These are phyloP conservation scores for Petasospora fabianii DNA, from an alignment of 1,139 yeast species.

Conservation along the genomic window DNA sequence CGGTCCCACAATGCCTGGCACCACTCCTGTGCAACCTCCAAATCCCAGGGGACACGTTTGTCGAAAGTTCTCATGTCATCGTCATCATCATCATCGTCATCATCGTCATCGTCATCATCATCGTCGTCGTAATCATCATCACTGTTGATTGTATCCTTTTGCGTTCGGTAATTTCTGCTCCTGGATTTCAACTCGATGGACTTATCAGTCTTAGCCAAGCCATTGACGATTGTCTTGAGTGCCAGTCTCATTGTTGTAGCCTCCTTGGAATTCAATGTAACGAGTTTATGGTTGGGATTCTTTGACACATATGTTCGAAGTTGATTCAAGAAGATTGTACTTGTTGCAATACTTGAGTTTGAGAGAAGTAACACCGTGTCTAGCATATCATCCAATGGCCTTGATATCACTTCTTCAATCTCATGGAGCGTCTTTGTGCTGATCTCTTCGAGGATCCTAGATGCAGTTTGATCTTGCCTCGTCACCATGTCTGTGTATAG, in stretches of 20 bases:
- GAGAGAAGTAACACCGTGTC: conserved; percentile 45
- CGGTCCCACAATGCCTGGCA: conserved; percentile 12
- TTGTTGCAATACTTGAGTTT: conserved; percentile 58
- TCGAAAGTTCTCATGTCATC: conserved; percentile 19
- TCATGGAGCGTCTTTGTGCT: conserved; percentile 14
- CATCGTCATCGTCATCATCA: conserved; percentile 17
- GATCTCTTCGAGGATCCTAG: conserved; percentile 19
- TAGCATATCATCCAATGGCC: conserved; percentile 6
- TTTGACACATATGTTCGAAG: conserved; percentile 34
- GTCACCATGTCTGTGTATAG: conserved; percentile 35
- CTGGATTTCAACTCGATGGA: no score
- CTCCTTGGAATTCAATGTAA: conserved; percentile 40
- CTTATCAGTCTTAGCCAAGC: conserved; percentile 9
- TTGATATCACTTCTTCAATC: conserved; percentile 9
- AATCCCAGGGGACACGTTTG: conserved; percentile 26
- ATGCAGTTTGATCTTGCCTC: conserved; percentile 11
- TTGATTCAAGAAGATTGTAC: conserved; percentile 44
- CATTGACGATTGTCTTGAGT: conserved; percentile 36
- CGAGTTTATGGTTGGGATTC: conserved; percentile 31
- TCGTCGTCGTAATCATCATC: no score
- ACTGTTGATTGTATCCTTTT: no score
- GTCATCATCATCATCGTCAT: conserved; percentile 18
- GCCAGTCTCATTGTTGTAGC: conserved; percentile 41
- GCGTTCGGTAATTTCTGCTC: no score
- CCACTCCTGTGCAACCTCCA: conserved; percentile 28